Conservation (phyloP, 257 asterid species). For the Linderniella brevidens region DNA sequence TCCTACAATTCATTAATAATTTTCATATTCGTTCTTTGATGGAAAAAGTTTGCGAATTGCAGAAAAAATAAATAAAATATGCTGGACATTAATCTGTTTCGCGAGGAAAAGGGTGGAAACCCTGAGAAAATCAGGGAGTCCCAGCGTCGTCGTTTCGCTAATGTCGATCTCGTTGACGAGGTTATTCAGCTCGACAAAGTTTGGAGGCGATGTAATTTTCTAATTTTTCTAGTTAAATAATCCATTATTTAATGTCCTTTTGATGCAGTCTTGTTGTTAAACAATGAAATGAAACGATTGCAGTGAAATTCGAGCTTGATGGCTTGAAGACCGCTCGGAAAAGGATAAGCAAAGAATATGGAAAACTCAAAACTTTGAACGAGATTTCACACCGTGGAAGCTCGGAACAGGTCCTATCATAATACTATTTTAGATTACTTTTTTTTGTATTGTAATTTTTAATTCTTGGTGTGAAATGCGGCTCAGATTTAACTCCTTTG, state of each 20-base stretch:
- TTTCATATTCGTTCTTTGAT: too few relatives aligned
- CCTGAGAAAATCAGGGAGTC: conserved; percentile 78
- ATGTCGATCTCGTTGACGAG: conserved; percentile 52
- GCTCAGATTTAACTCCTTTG: too few relatives aligned
- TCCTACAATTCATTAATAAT: too few relatives aligned
- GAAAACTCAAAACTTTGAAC: conserved; percentile 64
- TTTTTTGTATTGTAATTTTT: not conserved
- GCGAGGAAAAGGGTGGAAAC: conserved; percentile 74
- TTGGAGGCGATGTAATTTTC: conserved; percentile 62
- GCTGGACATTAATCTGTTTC: conserved; percentile 82
- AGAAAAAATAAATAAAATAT: conserved; percentile 16
- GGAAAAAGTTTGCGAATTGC: too few relatives aligned
- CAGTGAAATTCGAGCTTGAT: conserved; percentile 80
- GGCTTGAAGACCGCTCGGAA: conserved; percentile 55
- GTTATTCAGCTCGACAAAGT: conserved; percentile 59
- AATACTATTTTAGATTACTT: not conserved
- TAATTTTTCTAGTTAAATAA: not conserved
- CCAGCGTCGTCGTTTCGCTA: conserved; percentile 66
- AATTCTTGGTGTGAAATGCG: too few relatives aligned
- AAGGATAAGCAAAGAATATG: conserved; percentile 54
- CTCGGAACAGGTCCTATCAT: too few relatives aligned
- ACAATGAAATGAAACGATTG: conserved; percentile 6
- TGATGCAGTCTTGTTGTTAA: not conserved
- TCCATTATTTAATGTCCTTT: not conserved
- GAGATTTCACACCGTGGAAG: too few relatives aligned